phyloP scores from a whole-genome alignment of 2,329 filamentous ascomycete species.

The Fusarium sp. region DNA sequence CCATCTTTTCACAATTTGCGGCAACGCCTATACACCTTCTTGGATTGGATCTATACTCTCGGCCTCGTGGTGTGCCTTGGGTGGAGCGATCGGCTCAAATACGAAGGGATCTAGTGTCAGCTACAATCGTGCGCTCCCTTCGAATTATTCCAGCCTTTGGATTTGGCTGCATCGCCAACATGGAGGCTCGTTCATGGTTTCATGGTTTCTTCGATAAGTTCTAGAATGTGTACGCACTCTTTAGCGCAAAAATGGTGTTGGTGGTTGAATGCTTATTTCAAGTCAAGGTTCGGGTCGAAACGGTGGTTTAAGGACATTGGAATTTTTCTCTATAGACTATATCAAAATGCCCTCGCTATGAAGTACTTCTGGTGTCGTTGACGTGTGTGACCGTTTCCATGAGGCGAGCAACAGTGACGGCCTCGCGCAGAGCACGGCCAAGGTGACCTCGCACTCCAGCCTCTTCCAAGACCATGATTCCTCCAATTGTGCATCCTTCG shows the following conservation, averaged over 20 bases:
- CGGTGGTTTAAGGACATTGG: background rate
- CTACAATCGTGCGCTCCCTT: conserved; percentile 48
- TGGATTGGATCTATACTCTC: conserved; percentile 43
- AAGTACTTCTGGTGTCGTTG: conserved; percentile 54
- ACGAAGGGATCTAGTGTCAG: conserved; percentile 44
- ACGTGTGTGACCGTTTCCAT: conserved; percentile 59
- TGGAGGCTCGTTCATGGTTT: conserved; percentile 39
- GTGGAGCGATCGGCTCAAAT: conserved; percentile 42
- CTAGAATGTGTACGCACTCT: background rate
- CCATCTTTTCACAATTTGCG: conserved; percentile 50
- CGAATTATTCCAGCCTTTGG: conserved; percentile 54
- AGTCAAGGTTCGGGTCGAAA: no score
- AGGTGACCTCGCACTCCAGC: conserved; percentile 64
- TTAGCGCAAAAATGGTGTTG: background rate
- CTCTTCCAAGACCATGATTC: conserved; percentile 73
- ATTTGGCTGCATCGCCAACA: conserved; percentile 49
- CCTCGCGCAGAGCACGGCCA: conserved; percentile 61
- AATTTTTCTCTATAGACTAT: background rate
- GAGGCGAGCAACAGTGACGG: conserved; percentile 61
- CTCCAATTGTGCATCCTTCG: conserved; percentile 73
- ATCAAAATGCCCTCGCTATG: conserved; percentile 15
- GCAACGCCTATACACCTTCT: conserved; percentile 52
- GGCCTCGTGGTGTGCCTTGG: conserved; percentile 25
- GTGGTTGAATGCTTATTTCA: background rate
- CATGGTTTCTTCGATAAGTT: conserved; percentile 23